phyloP scores from a whole-genome alignment of 2,329 filamentous ascomycete genomes.

The Zymoseptoria tritici region DNA sequence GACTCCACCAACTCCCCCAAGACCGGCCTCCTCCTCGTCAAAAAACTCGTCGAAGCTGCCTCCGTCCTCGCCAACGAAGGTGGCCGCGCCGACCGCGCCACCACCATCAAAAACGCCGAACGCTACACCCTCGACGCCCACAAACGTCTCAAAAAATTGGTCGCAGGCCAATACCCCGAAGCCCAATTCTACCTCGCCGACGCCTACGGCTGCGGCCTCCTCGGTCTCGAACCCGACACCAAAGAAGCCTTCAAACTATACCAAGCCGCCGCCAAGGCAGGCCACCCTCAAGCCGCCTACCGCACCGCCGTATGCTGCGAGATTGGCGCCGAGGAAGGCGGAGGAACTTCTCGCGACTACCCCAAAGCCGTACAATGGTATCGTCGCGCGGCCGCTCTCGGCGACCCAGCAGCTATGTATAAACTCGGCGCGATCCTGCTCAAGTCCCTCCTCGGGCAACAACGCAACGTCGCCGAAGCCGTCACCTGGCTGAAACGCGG shows the following conservation, averaged over 20 bases:
- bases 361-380: slow-evolving; percentile 98
- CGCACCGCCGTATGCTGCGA: slow-evolving; percentile 95
- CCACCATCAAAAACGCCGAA: slow-evolving; percentile 61
- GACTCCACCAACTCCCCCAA: slow-evolving; percentile 65
- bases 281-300: slow-evolving; percentile 81
- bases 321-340: slow-evolving; percentile 87
- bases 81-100: slow-evolving; percentile 60
- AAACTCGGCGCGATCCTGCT: slow-evolving; percentile 95
- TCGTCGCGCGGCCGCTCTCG: slow-evolving; percentile 79
- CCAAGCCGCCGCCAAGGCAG: slow-evolving; percentile 83
- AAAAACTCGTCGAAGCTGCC: slow-evolving; percentile 78
- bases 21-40: slow-evolving; percentile 65
- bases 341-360: slow-evolving; percentile 83
- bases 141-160: slow-evolving; percentile 86
- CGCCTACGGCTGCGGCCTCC: slow-evolving; percentile 70
- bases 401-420: slow-evolving; percentile 93
- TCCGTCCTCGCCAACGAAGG: slow-evolving; percentile 71
- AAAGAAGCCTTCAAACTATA: slow-evolving; percentile 93
- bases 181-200: slow-evolving; percentile 94
- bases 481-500: slow-evolving; percentile 89
- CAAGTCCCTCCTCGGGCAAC: slow-evolving; percentile 87
- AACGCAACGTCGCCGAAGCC: slow-evolving; percentile 73
- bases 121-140: slow-evolving; percentile 78
- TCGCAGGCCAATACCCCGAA: slow-evolving; percentile 63
- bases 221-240: slow-evolving; percentile 72